Base-by-base conservation (phyloP, 1,284 basidiomycete genomes). In the Phellopilus nigrolimitatus region DNA sequence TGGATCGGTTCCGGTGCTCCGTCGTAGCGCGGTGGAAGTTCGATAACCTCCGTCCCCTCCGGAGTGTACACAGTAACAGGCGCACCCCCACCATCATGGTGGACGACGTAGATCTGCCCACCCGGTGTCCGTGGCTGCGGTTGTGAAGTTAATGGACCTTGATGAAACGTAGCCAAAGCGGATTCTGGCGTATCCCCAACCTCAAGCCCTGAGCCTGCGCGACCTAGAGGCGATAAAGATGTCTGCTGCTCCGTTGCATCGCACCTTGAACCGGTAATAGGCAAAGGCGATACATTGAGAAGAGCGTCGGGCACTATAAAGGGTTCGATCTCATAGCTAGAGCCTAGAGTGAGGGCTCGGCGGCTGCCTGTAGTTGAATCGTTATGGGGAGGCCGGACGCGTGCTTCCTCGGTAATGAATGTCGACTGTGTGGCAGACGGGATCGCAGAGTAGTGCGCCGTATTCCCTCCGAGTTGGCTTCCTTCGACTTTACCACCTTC, bases 11-110 rank as follows among this genome's bases (percentile, higher is more conserved):
- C 25, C 27, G 39, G 7, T 12, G 34, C 31, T 25, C 66, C 69
- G 13, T 62, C 62, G 56, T 81, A 81, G 33, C 69, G 64, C 13
- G 79, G 79, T 5, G 79, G 79, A 7, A 81, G 66, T 64, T 82
- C 79, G 12, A 79, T 74, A 3, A 81, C 73, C 54, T 78, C 70
- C 10, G 76, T 72, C 13, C 77, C 79, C 42, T 74, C 71, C 46
- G 71, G 67, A 46, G 78, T 73, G 57, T 75, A 79, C 21, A 80
- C 76, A 2, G 78, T 79, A 30, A 82, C 76, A 2, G 79, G 79
- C 15, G 78, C 65, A 7, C 72, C 62, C 4, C 78, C 76, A 13
- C 67, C 73, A 56, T 80, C 78, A 57, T 80, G 78, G 56, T 80
- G 80, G 30, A 81, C 71, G 28, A 81, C 77, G 55, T 80, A 80